Evolutionary conservation across 106 monocot genomes (phyloP).

Genomic region (Dendrobium huoshanense): DNA sequence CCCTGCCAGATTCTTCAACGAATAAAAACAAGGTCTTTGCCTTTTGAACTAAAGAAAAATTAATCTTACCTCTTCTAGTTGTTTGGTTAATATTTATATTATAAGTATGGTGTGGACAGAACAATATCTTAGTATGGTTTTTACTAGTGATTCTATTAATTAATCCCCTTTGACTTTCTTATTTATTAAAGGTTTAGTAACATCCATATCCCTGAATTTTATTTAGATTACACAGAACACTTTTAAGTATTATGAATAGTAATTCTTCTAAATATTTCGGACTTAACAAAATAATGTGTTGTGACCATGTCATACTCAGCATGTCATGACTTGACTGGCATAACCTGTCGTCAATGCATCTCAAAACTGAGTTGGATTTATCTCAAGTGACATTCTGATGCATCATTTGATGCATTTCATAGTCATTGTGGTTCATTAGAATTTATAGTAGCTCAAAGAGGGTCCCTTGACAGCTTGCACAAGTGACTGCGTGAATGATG

Average conservation of each 20-base stretch:
- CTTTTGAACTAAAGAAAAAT: background rate
- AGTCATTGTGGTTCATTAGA: background rate
- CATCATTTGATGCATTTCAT: background rate
- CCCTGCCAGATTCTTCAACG: constrained; percentile 54
- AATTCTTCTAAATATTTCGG: background rate
- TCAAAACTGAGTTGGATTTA: background rate
- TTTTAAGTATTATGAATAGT: background rate
- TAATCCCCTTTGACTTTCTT: background rate
- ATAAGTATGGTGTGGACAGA: background rate
- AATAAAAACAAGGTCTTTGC: constrained; percentile 58
- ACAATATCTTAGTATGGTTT: background rate
- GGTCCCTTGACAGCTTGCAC: too few relatives aligned
- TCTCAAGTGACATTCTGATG: background rate
- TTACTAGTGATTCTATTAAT: background rate
- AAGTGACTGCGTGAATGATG: too few relatives aligned
- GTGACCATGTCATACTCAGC: background rate
- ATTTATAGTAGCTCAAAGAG: background rate
- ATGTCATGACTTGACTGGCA: background rate
- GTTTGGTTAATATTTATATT: background rate
- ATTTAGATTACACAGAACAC: background rate
- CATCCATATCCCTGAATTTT: background rate
- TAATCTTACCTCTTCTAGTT: background rate
- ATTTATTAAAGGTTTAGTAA: background rate
- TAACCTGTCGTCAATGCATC: background rate
- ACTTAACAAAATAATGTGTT: background rate